Base-by-base conservation (phyloP, 768 basidiomycete species). In the Rhodotorula diobovata region DNA sequence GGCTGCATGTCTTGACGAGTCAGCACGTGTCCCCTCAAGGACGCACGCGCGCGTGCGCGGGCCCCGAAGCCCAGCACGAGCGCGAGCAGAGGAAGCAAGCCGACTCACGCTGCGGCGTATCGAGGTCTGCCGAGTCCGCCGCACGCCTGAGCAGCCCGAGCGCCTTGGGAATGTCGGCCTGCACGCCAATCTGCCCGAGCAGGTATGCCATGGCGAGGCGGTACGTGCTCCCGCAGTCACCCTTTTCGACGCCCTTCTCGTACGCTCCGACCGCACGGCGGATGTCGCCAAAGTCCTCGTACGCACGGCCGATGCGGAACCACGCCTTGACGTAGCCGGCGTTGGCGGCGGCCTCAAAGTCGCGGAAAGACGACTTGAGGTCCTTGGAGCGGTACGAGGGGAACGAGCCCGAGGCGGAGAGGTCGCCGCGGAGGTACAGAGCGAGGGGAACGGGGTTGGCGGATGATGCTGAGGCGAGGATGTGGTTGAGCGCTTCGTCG, bases 151-250 rank as follows among this genome's bases (percentile, higher is more conserved):
- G 86, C 54, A 92, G 83, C 0, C 88, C 85, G 4, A 95, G 79
- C 0, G 90, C 94, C 4, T 80, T 77, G 20, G 84, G 79, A 0
- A 85, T 84, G 61, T 85, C 84, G 8, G 84, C 75, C 4, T 84
- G 81, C 20, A 91, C 82, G 18, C 85, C 85, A 30, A 97, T 87
- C 79, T 98, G 95, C 43, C 91, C 93, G 76, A 93, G 85, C 16
- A 97, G 83, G 78, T 93, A 84, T 0, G 93, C 94, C 88, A 95
- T 94, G 1, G 92, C 94, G 83, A 98, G 85, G 0, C 94, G 88
- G 79, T 95, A 94, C 67, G 88, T 83, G 79, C 89, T 93, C 60
- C 87, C 87, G 73, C 88, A 90, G 55, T 92, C 90, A 45, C 85
- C 86, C 35, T 84, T 82, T 76, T 87, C 87, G 57, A 87, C 85